These are phyloP conservation scores for Oxyria digyna DNA, from an alignment of 148 eudicot species.

Conservation along the genomic window DNA sequence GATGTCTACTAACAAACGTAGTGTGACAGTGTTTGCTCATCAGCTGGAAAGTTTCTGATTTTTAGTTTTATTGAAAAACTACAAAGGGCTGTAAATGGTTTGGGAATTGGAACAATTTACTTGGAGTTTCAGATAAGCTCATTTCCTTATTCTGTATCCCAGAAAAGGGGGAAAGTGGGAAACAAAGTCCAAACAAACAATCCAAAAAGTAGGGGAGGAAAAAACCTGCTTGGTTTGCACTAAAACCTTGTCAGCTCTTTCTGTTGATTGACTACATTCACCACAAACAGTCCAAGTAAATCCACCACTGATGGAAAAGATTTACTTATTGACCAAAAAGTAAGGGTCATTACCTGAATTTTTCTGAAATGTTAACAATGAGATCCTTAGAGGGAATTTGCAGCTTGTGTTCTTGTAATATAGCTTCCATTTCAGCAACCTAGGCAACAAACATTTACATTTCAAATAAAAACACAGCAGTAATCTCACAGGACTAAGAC, in stretches of 20 bases:
- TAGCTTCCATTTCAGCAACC: slow-evolving; percentile 89
- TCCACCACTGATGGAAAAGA: background rate
- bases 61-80: background rate
- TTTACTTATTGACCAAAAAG: background rate
- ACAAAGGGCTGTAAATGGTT: background rate
- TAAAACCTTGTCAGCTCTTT: slow-evolving; percentile 9
- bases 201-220: slow-evolving; percentile 5
- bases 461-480: background rate
- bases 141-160: background rate
- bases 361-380: slow-evolving; percentile 64
- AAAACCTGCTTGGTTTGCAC: slow-evolving; percentile 7
- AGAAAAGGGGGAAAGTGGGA: background rate
- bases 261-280: slow-evolving; percentile 7
- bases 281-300: background rate
- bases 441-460: slow-evolving; percentile 12
- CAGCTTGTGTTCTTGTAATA: slow-evolving; percentile 52
- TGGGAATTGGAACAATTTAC: background rate
- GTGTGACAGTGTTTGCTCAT: background rate
- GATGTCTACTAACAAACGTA: background rate
- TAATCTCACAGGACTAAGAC: background rate
- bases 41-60: background rate
- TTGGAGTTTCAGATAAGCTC: background rate
- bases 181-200: background rate
- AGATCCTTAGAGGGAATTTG: slow-evolving; percentile 63
- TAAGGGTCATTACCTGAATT: slow-evolving; percentile 46